These are phyloP conservation scores for Cryoendolithus antarcticus DNA, from an alignment of 2,329 filamentous ascomycete species.

Conservation along the genomic window DNA sequence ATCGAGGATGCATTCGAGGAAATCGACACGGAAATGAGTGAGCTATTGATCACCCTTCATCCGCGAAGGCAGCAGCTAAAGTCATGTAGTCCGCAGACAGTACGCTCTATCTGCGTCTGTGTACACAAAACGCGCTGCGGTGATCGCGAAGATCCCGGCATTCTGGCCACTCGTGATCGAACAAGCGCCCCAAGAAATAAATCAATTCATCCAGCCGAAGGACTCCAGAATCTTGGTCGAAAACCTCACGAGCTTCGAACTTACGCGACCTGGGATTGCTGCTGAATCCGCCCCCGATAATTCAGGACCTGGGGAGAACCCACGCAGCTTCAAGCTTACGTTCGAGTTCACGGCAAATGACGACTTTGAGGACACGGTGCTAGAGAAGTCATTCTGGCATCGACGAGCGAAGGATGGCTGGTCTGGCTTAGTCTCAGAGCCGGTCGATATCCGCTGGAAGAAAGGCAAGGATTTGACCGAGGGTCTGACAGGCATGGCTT, in stretches of 20 bases:
- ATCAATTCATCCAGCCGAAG: constrained; percentile 72
- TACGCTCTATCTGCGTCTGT: constrained; percentile 55
- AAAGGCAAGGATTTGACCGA: constrained; percentile 68
- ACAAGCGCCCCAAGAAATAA: constrained; percentile 72
- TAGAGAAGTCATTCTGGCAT: constrained; percentile 91
- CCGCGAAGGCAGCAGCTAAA: constrained; percentile 1
- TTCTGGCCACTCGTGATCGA: constrained; percentile 96
- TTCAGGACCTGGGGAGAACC: constrained; percentile 36
- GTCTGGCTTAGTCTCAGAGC: constrained; percentile 73
- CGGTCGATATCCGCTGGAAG: constrained; percentile 74
- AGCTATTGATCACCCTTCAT: constrained; percentile 24
- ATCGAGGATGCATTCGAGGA: constrained; percentile 78
- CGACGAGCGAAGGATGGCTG: constrained; percentile 56
- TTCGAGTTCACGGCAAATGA: constrained; percentile 75
- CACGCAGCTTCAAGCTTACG: constrained; percentile 63
- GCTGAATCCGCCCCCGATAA: constrained; percentile 31
- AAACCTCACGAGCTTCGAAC: constrained; percentile 54
- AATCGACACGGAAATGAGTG: constrained; percentile 71
- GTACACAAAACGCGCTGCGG: constrained; percentile 61
- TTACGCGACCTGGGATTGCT: constrained; percentile 67
- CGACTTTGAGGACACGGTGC: constrained; percentile 61
- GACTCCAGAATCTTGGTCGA: constrained; percentile 64
- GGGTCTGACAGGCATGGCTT: constrained; percentile 63
- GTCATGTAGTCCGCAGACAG: constrained; percentile 32
- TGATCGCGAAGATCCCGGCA: constrained; percentile 62